Evolutionary conservation across 1,139 yeast species (phyloP).

Genomic region (Taphrina wiesneri): DNA sequence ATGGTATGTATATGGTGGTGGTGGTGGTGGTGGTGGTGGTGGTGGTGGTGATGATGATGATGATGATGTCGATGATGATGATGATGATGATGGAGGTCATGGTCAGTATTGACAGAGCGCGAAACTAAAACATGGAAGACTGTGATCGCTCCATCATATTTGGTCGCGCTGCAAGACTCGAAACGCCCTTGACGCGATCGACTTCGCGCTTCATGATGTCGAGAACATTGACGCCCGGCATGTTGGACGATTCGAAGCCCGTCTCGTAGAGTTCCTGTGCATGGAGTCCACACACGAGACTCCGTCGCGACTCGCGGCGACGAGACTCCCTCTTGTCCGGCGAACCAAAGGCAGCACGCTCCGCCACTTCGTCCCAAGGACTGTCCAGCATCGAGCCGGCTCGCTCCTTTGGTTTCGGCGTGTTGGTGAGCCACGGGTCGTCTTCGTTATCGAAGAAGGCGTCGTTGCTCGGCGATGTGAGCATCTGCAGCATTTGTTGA

Average conservation of each 20-base stretch:
- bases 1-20: background rate
- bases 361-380: constrained; percentile 50
- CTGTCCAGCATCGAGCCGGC: constrained; percentile 55
- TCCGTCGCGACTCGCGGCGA: constrained; percentile 44
- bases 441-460: constrained; percentile 11
- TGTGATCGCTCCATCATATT: constrained; percentile 29
- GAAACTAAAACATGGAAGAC: constrained; percentile 23
- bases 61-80: background rate
- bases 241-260: constrained; percentile 46
- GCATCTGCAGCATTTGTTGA: constrained; percentile 45
- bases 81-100: background rate
- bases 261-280: constrained; percentile 37
- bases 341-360: constrained; percentile 48
- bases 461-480: constrained; percentile 46
- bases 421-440: constrained; percentile 26
- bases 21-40: background rate
- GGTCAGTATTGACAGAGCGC: too few species aligned
- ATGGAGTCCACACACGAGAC: constrained; percentile 37
- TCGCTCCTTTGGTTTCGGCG: constrained; percentile 17
- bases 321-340: constrained; percentile 47
- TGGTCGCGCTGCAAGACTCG: background rate
- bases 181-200: constrained; percentile 41
- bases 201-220: constrained; percentile 60
- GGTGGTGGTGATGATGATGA: background rate
- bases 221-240: constrained; percentile 60